Conservation (phyloP, 2,329 filamentous ascomycete species). For the Penicillium capsulatum region DNA sequence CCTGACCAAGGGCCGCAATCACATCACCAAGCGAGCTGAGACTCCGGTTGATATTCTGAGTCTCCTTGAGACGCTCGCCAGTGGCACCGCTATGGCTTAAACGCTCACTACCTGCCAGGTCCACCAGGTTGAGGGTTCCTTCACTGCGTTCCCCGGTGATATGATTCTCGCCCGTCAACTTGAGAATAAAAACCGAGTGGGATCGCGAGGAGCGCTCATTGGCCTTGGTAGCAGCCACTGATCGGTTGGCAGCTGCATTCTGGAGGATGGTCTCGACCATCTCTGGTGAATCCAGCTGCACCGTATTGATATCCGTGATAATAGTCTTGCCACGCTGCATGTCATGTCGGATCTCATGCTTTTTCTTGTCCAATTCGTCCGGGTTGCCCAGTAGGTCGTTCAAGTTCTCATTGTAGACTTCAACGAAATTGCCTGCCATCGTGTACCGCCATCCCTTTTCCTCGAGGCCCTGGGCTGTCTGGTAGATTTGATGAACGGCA, state of each 20-base stretch:
- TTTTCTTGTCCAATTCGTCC: conserved; percentile 70
- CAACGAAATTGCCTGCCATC: conserved; percentile 92
- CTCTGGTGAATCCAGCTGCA: conserved; percentile 71
- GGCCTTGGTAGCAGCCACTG: conserved; percentile 92
- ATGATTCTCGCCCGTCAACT: conserved; percentile 61
- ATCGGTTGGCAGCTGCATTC: conserved; percentile 78
- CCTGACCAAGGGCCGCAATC: conserved; percentile 83
- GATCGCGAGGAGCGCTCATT: conserved; percentile 93
- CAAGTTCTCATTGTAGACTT: conserved; percentile 97
- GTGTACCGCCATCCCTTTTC: conserved; percentile 92
- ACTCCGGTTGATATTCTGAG: conserved; percentile 95
- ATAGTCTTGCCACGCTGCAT: conserved; percentile 73
- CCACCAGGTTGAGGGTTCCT: conserved; percentile 91
- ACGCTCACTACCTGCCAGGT: conserved; percentile 88
- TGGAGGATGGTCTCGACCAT: conserved; percentile 76
- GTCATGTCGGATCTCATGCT: conserved; percentile 86
- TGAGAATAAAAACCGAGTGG: conserved; percentile 92
- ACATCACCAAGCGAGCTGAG: conserved; percentile 90
- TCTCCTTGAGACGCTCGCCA: conserved; percentile 85
- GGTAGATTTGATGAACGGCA: conserved; percentile 89
- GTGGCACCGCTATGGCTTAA: conserved; percentile 82
- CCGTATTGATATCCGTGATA: conserved; percentile 73
- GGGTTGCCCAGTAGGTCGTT: conserved; percentile 78
- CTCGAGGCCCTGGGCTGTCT: conserved; percentile 74
- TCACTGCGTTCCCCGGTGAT: conserved; percentile 80